Base-by-base conservation (phyloP, 2,329 filamentous ascomycete species). In the Didymella arachidicola region DNA sequence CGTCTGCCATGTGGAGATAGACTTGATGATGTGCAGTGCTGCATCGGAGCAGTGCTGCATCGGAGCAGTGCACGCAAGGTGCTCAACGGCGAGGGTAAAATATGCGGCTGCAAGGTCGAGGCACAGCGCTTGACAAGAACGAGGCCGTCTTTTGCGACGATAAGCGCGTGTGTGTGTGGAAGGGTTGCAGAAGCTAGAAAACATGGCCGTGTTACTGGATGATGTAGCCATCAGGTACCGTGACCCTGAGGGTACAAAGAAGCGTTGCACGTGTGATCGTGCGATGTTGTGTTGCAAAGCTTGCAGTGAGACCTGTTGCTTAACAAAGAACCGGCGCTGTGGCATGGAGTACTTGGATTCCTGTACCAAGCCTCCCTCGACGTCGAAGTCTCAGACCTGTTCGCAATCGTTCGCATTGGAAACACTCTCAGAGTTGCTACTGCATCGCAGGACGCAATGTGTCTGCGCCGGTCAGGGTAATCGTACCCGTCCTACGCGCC, bases 111-210 rank as follows among this genome's bases (percentile, higher is more conserved):
- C 59, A 64, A 44, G 44, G 53, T 62, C 46, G 59, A 66, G 67
- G 67, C 68, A 70, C 67, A 64, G 69, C 68, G 66, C 66, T 62
- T 75, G 59, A 59, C 42, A 52, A 53, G 52, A 59, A 42, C 56
- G 50, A 59, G 51, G 56, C 45, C 46, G 46, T 39, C 11, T 18
- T 57, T 43, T 53, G 36, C 42, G 50, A 56, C 30, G 12, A 48
- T 39, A 14, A 32, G 38, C 30, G 12, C 39, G 26, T 30, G 14
- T n/a, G 22, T 22, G 22, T 26, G 26, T 49, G 32, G 45, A 44
- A 52, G 32, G 39, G 29, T 50, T 29, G 53, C 34, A 50, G 50
- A 53, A 44, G 29, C 45, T 45, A 53, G 56, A 59, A 41, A 50
- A 49, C 26, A 45, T 38, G 38, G 38, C 10, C 32, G 44, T 53